Conservation (phyloP, 345 rosid species). For the Cardamine resedifolia region DNA sequence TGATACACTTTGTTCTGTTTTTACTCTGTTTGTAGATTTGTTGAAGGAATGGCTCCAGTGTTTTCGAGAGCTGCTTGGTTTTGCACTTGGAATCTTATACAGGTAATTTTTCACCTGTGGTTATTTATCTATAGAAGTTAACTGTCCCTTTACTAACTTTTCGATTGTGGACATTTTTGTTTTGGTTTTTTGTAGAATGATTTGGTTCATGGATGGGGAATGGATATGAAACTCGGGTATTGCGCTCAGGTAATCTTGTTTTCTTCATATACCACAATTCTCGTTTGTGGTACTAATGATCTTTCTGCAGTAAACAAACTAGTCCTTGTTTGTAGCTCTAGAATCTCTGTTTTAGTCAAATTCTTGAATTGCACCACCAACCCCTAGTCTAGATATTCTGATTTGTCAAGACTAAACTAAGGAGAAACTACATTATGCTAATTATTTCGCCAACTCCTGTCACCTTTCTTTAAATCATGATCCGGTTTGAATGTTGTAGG, state of each 20-base stretch:
- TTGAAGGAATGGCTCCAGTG: constrained; percentile 99
- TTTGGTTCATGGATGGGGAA: constrained; percentile 98
- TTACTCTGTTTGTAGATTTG: constrained; percentile 60
- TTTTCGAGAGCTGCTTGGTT: constrained; percentile 97
- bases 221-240: constrained; percentile 98
- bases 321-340: not conserved
- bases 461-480: not conserved
- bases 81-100: constrained; percentile 99
- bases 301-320: not conserved
- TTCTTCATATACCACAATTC: not conserved
- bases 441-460: not conserved
- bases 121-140: not conserved
- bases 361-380: not conserved
- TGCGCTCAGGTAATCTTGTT: constrained; percentile 75
- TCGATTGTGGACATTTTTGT: not conserved
- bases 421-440: not conserved
- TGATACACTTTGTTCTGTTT: not conserved
- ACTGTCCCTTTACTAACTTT: constrained; percentile 29
- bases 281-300: not conserved
- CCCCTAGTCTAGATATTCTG: too few relatives aligned
- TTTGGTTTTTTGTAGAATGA: constrained; percentile 63
- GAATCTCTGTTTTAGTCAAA: not conserved
- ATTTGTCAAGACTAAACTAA: too few relatives aligned
- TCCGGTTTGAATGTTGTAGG: constrained; percentile 46
- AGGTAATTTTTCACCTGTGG: constrained; percentile 47